Evolutionary conservation across 1,284 basidiomycete genomes (phyloP).

Genomic region (Sporisorium exsertum): DNA sequence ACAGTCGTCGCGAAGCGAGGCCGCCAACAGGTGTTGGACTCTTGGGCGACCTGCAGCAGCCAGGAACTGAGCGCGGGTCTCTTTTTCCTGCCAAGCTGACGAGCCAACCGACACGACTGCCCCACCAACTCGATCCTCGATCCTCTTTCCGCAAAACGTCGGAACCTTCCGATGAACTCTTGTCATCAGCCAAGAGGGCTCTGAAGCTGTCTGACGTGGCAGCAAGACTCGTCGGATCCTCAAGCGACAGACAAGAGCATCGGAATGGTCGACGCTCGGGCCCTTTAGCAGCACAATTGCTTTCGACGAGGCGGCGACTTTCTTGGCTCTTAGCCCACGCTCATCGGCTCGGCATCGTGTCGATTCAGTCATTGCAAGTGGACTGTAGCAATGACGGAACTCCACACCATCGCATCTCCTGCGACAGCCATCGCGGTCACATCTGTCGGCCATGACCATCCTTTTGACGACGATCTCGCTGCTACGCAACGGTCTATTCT

Average conservation of each 20-base stretch:
- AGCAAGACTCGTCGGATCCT: background rate
- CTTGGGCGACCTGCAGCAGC: background rate
- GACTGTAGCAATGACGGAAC: background rate
- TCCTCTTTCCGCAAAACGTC: background rate
- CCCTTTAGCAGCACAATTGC: background rate
- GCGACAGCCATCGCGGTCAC: conserved; percentile 7
- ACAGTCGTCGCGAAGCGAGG: conserved; percentile 2
- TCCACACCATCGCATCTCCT: background rate
- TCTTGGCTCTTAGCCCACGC: background rate
- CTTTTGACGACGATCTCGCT: conserved; percentile 30
- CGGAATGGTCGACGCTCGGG: conserved; percentile 2
- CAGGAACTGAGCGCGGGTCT: background rate
- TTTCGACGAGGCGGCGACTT: background rate
- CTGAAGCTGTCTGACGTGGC: background rate
- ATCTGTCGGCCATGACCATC: background rate
- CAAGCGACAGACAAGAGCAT: background rate
- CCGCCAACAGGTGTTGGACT: conserved; percentile 26
- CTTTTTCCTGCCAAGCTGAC: background rate
- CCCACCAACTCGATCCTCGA: conserved; percentile 1
- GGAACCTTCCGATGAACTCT: conserved; percentile 5
- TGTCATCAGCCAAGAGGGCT: background rate
- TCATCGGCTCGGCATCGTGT: background rate
- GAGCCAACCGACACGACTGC: conserved; percentile 15
- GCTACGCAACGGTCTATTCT: conserved; percentile 46
- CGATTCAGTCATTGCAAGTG: background rate